Conservation (phyloP, 176 grass and related monocot species). For the Oryza meridionalis region DNA sequence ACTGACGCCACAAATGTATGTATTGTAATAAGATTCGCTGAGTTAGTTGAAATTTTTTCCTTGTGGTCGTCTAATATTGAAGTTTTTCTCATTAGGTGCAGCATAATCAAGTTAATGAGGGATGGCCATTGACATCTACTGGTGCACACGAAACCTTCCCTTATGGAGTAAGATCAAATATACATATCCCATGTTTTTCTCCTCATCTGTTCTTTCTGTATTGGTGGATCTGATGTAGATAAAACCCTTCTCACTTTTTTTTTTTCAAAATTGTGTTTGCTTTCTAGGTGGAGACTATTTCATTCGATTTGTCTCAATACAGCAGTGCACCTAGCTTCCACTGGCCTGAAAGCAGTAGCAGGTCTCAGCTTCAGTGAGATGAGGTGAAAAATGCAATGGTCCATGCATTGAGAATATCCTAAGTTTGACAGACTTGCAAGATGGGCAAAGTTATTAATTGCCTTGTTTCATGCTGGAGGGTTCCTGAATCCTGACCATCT, state of each 20-base stretch:
- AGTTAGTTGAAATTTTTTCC: not conserved
- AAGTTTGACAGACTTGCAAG: not conserved
- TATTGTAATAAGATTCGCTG: conserved; percentile 28
- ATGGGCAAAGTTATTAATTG: not conserved
- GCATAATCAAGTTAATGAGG: conserved; percentile 64
- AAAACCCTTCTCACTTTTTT: conserved; percentile 18
- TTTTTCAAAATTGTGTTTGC: not conserved
- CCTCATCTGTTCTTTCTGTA: conserved; percentile 3
- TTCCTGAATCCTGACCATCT: not conserved
- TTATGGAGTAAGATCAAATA: conserved; percentile 60
- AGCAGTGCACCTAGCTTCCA: conserved; percentile 68
- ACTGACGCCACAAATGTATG: conserved; percentile 61
- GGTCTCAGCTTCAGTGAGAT: conserved; percentile 65
- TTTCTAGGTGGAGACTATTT: conserved; percentile 75
- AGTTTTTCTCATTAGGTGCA: conserved; percentile 41
- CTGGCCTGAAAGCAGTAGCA: conserved; percentile 74
- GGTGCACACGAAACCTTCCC: conserved; percentile 61
- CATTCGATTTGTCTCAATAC: conserved; percentile 83
- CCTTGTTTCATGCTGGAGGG: not conserved
- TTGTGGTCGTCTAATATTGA: conserved; percentile 23
- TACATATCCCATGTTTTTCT: conserved; percentile 8
- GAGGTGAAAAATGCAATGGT: not conserved
- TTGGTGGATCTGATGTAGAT: not conserved
- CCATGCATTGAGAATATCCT: conserved; percentile 22
- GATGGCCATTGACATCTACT: conserved; percentile 63